Percentiles rank a stretch among this genome's conserved stretches.
Evolutionary conservation across 495 filamentous ascomycete species (phyloP).

Genomic region (Opeltia flavorubescens): DNA sequence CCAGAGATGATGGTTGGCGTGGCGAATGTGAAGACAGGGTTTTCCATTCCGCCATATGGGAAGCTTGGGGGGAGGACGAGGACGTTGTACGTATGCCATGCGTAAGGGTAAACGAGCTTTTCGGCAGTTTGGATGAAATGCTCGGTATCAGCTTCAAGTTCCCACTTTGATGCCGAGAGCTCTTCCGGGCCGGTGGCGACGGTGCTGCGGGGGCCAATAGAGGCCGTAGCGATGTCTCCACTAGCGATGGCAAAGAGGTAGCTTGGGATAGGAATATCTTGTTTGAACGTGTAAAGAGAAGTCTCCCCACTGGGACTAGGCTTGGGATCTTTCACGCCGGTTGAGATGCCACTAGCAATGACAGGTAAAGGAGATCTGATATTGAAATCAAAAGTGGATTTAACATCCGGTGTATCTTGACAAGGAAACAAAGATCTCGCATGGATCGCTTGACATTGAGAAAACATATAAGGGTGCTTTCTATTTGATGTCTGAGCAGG

Average conservation of each 20-base stretch:
- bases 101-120: constrained; percentile 74
- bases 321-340: constrained; percentile 33
- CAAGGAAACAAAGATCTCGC: constrained; percentile 86
- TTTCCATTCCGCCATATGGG: constrained; percentile 82
- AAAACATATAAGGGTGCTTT: constrained; percentile 93
- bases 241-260: constrained; percentile 89
- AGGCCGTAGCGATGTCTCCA: constrained; percentile 71
- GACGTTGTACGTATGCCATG: constrained; percentile 91
- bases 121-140: constrained; percentile 81
- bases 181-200: constrained; percentile 82
- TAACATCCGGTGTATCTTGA: constrained; percentile 93
- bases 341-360: constrained; percentile 70
- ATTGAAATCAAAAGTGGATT: constrained; percentile 76
- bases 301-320: constrained; percentile 33
- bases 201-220: constrained; percentile 70
- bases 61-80: constrained; percentile 83
- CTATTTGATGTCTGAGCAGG: constrained; percentile 84
- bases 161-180: constrained; percentile 70
- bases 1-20: constrained; percentile 86
- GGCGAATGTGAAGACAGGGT: constrained; percentile 84
- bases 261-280: constrained; percentile 81
- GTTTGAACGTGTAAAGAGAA: constrained; percentile 66
- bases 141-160: constrained; percentile 79
- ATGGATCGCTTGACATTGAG: constrained; percentile 94
- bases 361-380: constrained; percentile 79